Percentiles rank a stretch among this genome's conserved stretches.
phyloP scores from a whole-genome alignment of 768 basidiomycete genomes.

The Pleurotus sapidus region DNA sequence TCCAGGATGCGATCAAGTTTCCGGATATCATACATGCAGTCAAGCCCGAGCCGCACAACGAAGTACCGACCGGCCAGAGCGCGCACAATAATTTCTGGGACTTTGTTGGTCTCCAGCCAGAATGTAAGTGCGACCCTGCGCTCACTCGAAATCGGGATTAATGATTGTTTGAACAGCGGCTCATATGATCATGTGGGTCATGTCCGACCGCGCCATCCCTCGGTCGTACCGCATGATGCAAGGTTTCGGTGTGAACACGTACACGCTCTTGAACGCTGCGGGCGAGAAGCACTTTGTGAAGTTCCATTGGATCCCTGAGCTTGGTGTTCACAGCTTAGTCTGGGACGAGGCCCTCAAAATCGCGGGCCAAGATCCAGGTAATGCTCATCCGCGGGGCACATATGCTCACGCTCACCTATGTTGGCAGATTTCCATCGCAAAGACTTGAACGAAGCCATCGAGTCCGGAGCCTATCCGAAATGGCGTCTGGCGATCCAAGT shows the following conservation, averaged over 20 bases:
- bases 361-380: conserved; percentile 76
- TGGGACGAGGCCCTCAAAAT: conserved; percentile 94
- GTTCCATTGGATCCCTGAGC: conserved; percentile 80
- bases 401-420: neutral
- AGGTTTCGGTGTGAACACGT: conserved; percentile 87
- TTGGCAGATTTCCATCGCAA: conserved; percentile 77
- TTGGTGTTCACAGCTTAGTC: conserved; percentile 78
- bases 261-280: conserved; percentile 62
- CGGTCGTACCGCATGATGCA: conserved; percentile 89
- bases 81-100: conserved; percentile 92
- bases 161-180: conserved; percentile 35
- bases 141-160: neutral
- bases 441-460: conserved; percentile 82
- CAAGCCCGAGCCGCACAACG: conserved; percentile 84
- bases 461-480: conserved; percentile 64
- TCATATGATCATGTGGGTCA: conserved; percentile 80
- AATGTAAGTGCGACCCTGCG: conserved; percentile 36
- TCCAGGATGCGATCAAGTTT: conserved; percentile 82
- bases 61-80: conserved; percentile 64
- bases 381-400: conserved; percentile 2
- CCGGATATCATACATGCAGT: conserved; percentile 84
- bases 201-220: conserved; percentile 84
- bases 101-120: conserved; percentile 68
- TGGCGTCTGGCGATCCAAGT: conserved; percentile 80
- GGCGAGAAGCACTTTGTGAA: conserved; percentile 82